A percentile compares a stretch with the other conserved stretches of the same genome.
These are phyloP conservation scores for Hebeloma cylindrosporum DNA, from an alignment of 768 basidiomycete species.

Conservation along the genomic window DNA sequence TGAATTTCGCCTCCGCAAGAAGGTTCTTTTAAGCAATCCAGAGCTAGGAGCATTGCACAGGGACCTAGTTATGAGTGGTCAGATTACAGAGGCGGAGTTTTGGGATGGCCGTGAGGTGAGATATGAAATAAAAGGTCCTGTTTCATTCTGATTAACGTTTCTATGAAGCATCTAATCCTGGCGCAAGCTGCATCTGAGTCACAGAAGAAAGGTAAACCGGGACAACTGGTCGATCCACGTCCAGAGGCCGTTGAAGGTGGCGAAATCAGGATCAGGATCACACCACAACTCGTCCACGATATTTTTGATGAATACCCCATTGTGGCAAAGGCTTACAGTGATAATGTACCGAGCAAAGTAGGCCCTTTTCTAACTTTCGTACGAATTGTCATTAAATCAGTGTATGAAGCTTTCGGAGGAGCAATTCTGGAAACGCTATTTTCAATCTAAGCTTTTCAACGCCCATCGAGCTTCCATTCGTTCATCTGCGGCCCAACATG, in stretches of 20 bases:
- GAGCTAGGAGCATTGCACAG: constrained; percentile 81
- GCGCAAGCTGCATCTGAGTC: constrained; percentile 73
- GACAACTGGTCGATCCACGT: constrained; percentile 84
- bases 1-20: constrained; percentile 76
- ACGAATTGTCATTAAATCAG: constrained; percentile 9
- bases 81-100: constrained; percentile 91
- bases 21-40: constrained; percentile 74
- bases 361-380: constrained; percentile 17
- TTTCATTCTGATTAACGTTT: constrained; percentile 14
- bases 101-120: constrained; percentile 94
- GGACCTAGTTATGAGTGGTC: constrained; percentile 81
- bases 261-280: constrained; percentile 87
- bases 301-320: constrained; percentile 98
- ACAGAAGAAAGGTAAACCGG: constrained; percentile 80
- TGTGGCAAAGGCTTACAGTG: constrained; percentile 86
- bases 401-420: constrained; percentile 73
- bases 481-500: constrained; percentile 78
- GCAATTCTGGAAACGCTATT: constrained; percentile 97
- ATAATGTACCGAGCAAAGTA: constrained; percentile 89
- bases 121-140: neutral
- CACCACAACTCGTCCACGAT: constrained; percentile 89
- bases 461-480: constrained; percentile 92
- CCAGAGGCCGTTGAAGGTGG: constrained; percentile 82
- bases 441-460: constrained; percentile 94
- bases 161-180: constrained; percentile 65